Base-by-base conservation (phyloP, 2,329 filamentous ascomycete genomes). In the Onygenales sp. region DNA sequence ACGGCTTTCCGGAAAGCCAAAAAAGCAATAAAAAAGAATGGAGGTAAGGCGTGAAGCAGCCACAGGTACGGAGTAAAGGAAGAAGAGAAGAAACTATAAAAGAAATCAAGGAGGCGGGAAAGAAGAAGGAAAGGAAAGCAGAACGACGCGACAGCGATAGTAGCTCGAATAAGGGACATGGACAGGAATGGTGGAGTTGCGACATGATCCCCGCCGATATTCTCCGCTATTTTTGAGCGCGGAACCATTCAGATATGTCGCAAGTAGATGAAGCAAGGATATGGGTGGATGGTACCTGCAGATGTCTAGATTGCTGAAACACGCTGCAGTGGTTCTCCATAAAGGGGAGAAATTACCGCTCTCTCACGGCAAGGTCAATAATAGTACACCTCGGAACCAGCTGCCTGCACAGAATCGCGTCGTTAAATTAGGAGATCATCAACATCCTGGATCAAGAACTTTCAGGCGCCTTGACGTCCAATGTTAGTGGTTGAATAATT, bases 1-100 rank as follows among this genome's bases (percentile, higher is more conserved):
- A 69, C 62, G 57, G 64, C 66, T 66, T 71, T 69, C 69, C 68
- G 65, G 68, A 71, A 68, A 65, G 60, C 67, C 53, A 50, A 7
- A 44, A 32, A 21, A 9, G 21, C 21, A 33, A 45, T 9, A n/a
- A 27, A 39, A 45, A 54, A 47, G 36, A 52, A 53, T 39, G 32
- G 14, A 17, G 6, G 52, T 44, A 34, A 39, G 21, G 21, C 21
- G 21, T 27, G 21, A 13, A 9, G 21, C 21, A 27, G 21, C 21
- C 21, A 27, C 21, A 27, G 21, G 10, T 14, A 14, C 14, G 21
- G 4, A n/a, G 48, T 17, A 42, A 14, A 40, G 27, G 36, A 10
- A 17, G 36, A 32, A 46, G 43, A 34, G 34, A 52, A 34, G 33
- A 40, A 33, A 34, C 10, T 2, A 42, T 14, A 36, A 17, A 10